phyloP scores from a whole-genome alignment of 2,329 filamentous ascomycete species.

The Neofusicoccum umdonicola region DNA sequence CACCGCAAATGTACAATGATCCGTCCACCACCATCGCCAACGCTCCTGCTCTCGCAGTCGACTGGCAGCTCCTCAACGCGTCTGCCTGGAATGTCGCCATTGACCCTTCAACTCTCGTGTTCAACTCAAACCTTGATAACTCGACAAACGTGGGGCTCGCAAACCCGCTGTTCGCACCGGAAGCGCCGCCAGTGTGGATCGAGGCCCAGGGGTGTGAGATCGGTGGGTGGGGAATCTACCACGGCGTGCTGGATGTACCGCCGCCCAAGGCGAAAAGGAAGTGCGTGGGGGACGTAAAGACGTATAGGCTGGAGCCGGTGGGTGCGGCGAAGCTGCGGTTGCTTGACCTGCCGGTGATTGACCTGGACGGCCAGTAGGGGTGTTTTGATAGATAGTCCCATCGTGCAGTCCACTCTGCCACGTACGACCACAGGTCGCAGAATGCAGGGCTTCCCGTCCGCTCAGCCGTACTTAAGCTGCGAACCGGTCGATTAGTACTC shows the following conservation, averaged over 20 bases:
- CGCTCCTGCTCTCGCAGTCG: slow-evolving; percentile 25
- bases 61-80: slow-evolving; percentile 30
- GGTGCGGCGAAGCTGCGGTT: slow-evolving; percentile 38
- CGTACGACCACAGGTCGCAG: no score
- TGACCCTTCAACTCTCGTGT: slow-evolving; percentile 31
- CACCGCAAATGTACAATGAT: slow-evolving; percentile 22
- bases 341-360: slow-evolving; percentile 31
- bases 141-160: slow-evolving; percentile 15
- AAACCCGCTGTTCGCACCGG: slow-evolving; percentile 37
- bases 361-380: background rate
- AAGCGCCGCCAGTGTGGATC: slow-evolving; percentile 31
- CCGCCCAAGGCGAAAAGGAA: slow-evolving; percentile 24
- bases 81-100: slow-evolving; percentile 38
- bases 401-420: no score
- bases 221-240: slow-evolving; percentile 30
- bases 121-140: slow-evolving; percentile 6
- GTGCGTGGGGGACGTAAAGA: slow-evolving; percentile 24
- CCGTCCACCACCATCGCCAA: slow-evolving; percentile 3
- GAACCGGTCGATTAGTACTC: no score
- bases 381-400: background rate
- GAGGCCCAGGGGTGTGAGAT: slow-evolving; percentile 33
- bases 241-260: slow-evolving; percentile 30
- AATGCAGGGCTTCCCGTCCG: no score
- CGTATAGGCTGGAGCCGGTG: slow-evolving; percentile 35
- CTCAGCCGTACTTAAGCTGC: no score